Conservation (phyloP, 371 early-diverging fungal species). For the Cokeromyces recurvatus region DNA sequence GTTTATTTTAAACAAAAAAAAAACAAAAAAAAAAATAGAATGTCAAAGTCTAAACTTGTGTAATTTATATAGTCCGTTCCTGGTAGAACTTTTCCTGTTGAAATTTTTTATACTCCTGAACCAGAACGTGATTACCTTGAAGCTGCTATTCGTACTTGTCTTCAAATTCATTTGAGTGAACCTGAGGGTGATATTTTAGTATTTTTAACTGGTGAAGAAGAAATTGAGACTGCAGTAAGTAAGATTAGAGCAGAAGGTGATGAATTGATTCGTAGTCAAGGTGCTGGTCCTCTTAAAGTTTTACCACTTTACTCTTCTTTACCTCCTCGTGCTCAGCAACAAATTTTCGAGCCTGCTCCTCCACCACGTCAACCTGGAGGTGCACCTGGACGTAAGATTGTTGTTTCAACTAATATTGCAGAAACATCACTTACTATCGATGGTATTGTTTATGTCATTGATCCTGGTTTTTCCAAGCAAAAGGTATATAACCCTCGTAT, state of each 20-base stretch:
- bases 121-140: slow-evolving; percentile 88
- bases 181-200: slow-evolving; percentile 86
- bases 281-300: slow-evolving; percentile 71
- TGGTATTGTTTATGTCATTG: slow-evolving; percentile 97
- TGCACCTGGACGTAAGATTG: slow-evolving; percentile 87
- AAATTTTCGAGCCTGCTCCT: slow-evolving; percentile 88
- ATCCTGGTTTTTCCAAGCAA: slow-evolving; percentile 97
- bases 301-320: slow-evolving; percentile 91
- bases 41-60: too few relatives aligned
- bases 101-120: slow-evolving; percentile 85
- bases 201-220: slow-evolving; percentile 93
- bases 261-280: slow-evolving; percentile 48
- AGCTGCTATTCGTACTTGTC: slow-evolving; percentile 77
- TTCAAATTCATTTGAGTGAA: slow-evolving; percentile 82
- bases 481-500: slow-evolving; percentile 96
- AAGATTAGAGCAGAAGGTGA: slow-evolving; percentile 68
- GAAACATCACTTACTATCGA: slow-evolving; percentile 99
- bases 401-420: slow-evolving; percentile 97
- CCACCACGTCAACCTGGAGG: slow-evolving; percentile 69
- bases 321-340: slow-evolving; percentile 88
- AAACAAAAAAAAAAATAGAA: too few relatives aligned
- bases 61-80: slow-evolving; percentile 71
- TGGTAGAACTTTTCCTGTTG: slow-evolving; percentile 89
- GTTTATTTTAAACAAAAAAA: too few relatives aligned
- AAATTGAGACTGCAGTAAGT: slow-evolving; percentile 85